A percentile compares a stretch with the other conserved stretches of the same genome.
Evolutionary conservation across 768 basidiomycete genomes (phyloP).

Genomic region (Trametes coccinea): DNA sequence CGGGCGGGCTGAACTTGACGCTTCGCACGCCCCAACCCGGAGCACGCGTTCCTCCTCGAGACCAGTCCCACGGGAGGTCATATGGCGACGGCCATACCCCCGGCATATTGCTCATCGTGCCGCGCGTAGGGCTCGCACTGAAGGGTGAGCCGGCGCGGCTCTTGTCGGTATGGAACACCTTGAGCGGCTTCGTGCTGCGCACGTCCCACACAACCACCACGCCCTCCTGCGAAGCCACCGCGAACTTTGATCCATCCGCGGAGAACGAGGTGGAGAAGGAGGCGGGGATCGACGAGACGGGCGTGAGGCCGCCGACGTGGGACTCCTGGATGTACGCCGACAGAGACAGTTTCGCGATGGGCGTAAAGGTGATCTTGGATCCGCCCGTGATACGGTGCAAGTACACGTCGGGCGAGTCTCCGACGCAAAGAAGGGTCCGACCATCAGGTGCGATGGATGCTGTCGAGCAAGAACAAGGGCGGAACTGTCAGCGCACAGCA

Average conservation of each 20-base stretch:
- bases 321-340: conserved; percentile 46
- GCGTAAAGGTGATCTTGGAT: conserved; percentile 57
- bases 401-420: conserved; percentile 85
- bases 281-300: conserved; percentile 47
- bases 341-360: conserved; percentile 67
- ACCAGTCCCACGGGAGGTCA: conserved; percentile 71
- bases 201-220: conserved; percentile 83
- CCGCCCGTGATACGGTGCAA: conserved; percentile 78
- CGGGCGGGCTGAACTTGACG: conserved; percentile 79
- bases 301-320: conserved; percentile 8
- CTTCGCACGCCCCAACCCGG: conserved; percentile 85
- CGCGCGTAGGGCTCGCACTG: conserved; percentile 19
- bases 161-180: conserved; percentile 61
- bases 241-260: conserved; percentile 73
- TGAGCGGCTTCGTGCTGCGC: conserved; percentile 67
- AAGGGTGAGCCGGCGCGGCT: conserved; percentile 22
- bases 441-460: conserved; percentile 91
- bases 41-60: conserved; percentile 48
- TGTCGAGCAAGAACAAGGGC: conserved; percentile 30
- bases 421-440: conserved; percentile 82
- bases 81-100: conserved; percentile 50
- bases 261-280: conserved; percentile 84
- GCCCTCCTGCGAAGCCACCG: conserved; percentile 82
- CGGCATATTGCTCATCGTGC: conserved; percentile 39
- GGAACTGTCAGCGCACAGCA: conserved; percentile 13